Evolutionary conservation across 345 rosid genomes (phyloP).

Genomic region (Citrus reticulata): DNA sequence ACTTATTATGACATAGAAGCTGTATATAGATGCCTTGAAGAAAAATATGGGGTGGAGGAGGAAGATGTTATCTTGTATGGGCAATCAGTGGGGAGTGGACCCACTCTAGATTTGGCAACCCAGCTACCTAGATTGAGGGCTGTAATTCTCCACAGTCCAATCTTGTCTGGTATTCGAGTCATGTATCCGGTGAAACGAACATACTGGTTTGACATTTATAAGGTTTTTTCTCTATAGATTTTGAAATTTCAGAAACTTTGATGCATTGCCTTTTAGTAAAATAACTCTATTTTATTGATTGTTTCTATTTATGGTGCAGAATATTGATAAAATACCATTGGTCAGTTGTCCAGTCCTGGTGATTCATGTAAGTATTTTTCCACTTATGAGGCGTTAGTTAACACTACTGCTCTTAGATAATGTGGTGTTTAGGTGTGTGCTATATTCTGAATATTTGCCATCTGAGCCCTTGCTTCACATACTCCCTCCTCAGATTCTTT

Average conservation of each 20-base stretch:
- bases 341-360: slow-evolving; percentile 78
- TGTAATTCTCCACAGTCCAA: slow-evolving; percentile 94
- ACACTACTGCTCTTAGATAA: neutral
- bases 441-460: neutral
- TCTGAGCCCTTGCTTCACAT: neutral
- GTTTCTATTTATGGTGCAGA: slow-evolving; percentile 45
- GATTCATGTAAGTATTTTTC: slow-evolving; percentile 57
- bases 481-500: neutral
- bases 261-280: neutral
- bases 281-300: slow-evolving; percentile 11
- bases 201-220: slow-evolving; percentile 95
- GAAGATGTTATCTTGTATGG: slow-evolving; percentile 88
- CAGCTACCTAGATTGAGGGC: slow-evolving; percentile 70
- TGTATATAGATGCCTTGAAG: slow-evolving; percentile 74
- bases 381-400: neutral
- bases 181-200: slow-evolving; percentile 88
- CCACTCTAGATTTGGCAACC: slow-evolving; percentile 81
- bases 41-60: slow-evolving; percentile 72
- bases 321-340: slow-evolving; percentile 73
- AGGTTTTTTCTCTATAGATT: slow-evolving; percentile 33
- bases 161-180: slow-evolving; percentile 86
- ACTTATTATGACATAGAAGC: slow-evolving; percentile 87
- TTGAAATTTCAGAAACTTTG: neutral
- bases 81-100: slow-evolving; percentile 95
- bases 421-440: neutral